phyloP scores from a whole-genome alignment of 148 eudicot species.

The Oxyria digyna region DNA sequence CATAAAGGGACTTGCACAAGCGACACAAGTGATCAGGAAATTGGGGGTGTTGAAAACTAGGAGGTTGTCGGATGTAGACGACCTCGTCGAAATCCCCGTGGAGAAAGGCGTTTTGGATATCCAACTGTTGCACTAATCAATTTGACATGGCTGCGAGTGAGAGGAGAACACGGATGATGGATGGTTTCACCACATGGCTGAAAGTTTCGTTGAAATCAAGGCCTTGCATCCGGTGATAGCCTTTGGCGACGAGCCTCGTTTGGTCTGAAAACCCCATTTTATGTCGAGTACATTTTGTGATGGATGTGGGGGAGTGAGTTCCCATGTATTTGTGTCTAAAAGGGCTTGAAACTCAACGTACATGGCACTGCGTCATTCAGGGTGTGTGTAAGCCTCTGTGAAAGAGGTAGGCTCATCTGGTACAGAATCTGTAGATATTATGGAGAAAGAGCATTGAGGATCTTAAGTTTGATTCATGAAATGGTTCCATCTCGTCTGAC shows the following conservation, averaged over 20 bases:
- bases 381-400: background rate
- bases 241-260: background rate
- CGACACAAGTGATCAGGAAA: background rate
- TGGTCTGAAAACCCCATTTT: background rate
- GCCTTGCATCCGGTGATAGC: background rate
- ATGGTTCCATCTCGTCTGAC: background rate
- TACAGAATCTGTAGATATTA: too few relatives aligned
- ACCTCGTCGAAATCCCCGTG: background rate
- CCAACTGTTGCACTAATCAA: background rate
- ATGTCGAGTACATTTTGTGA: background rate
- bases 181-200: background rate
- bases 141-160: background rate
- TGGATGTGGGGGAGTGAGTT: background rate
- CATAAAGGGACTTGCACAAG: background rate
- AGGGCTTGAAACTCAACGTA: background rate
- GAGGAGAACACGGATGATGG: background rate
- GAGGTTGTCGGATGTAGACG: background rate
- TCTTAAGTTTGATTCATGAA: background rate
- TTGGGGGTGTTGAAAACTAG: background rate
- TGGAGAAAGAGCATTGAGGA: background rate
- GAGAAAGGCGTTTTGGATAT: slow-evolving; percentile 1
- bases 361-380: background rate
- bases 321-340: background rate
- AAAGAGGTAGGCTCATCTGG: background rate
- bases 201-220: background rate